Evolutionary conservation across 495 filamentous ascomycete species (phyloP).

Genomic region (Hyaloscypha variabilis): DNA sequence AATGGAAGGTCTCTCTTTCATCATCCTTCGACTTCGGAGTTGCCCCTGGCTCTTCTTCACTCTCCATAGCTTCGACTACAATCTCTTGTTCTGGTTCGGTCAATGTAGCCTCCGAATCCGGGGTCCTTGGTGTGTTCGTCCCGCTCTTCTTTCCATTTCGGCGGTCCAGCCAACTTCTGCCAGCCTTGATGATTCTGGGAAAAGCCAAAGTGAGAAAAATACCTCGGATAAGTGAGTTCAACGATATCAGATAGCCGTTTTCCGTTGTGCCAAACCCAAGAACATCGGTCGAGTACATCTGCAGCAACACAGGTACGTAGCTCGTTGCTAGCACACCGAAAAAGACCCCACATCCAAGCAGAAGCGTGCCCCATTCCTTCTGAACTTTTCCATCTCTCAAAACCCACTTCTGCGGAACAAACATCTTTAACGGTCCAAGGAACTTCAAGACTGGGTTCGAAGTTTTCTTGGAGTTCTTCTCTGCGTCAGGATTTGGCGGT

Average conservation of each 20-base stretch:
- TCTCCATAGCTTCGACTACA: slow-evolving; percentile 29
- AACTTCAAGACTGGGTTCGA: slow-evolving; percentile 41
- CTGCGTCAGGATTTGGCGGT: slow-evolving; percentile 28
- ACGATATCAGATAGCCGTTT: slow-evolving; percentile 56
- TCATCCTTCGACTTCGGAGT: slow-evolving; percentile 25
- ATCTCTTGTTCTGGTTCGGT: slow-evolving; percentile 26
- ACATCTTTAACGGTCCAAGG: slow-evolving; percentile 56
- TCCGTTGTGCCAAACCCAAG: slow-evolving; percentile 55
- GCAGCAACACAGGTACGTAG: slow-evolving; percentile 52
- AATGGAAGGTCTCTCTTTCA: slow-evolving; percentile 44
- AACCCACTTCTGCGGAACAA: slow-evolving; percentile 48
- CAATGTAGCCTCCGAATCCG: slow-evolving; percentile 42
- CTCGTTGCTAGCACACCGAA: slow-evolving; percentile 58
- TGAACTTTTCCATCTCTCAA: slow-evolving; percentile 42
- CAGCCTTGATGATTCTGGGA: slow-evolving; percentile 52
- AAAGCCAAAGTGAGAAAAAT: slow-evolving; percentile 57
- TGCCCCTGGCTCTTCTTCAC: slow-evolving; percentile 45
- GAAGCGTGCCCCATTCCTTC: slow-evolving; percentile 52
- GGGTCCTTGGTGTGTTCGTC: slow-evolving; percentile 33
- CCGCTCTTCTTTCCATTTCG: slow-evolving; percentile 12
- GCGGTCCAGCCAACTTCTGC: slow-evolving; percentile 47
- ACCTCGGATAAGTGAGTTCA: slow-evolving; percentile 53
- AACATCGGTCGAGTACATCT: slow-evolving; percentile 55
- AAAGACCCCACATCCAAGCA: slow-evolving; percentile 57
- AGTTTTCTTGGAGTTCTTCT: slow-evolving; percentile 20